phyloP scores from a whole-genome alignment of 768 basidiomycete species.

The Paxillus involutus region DNA sequence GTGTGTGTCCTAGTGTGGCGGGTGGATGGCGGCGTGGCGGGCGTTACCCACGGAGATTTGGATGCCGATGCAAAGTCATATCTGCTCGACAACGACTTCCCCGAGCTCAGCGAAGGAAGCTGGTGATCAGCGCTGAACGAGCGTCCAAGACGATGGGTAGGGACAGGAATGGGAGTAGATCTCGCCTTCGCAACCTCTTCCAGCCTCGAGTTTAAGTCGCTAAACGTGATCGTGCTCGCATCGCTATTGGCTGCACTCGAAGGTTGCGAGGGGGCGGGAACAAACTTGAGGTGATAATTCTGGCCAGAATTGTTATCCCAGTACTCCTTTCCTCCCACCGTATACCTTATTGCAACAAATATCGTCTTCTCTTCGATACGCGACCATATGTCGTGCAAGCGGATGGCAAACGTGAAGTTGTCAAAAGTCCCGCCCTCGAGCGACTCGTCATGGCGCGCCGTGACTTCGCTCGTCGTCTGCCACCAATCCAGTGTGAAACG shows the following conservation, averaged over 20 bases:
- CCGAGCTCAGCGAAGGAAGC: slow-evolving; percentile 23
- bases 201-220: slow-evolving; percentile 63
- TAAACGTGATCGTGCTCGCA: slow-evolving; percentile 47
- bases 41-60: slow-evolving; percentile 36
- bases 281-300: slow-evolving; percentile 80
- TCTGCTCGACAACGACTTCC: slow-evolving; percentile 46
- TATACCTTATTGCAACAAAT: slow-evolving; percentile 73
- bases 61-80: slow-evolving; percentile 59
- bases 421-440: slow-evolving; percentile 48
- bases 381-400: slow-evolving; percentile 74
- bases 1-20: slow-evolving; percentile 45
- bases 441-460: slow-evolving; percentile 62
- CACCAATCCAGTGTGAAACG: slow-evolving; percentile 93
- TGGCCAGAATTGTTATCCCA: slow-evolving; percentile 89
- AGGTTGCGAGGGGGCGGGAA: slow-evolving; percentile 20
- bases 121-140: slow-evolving; percentile 31
- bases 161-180: slow-evolving; percentile 16
- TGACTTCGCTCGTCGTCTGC: slow-evolving; percentile 95
- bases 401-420: slow-evolving; percentile 74
- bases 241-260: slow-evolving; percentile 37
- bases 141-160: slow-evolving; percentile 14
- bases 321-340: slow-evolving; percentile 68
- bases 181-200: slow-evolving; percentile 55
- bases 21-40: neutral
- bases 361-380: slow-evolving; percentile 84